A percentile compares a stretch with the other conserved stretches of the same genome.
Conservation (phyloP, 768 basidiomycete genomes). For the Suillus subalutaceus region DNA sequence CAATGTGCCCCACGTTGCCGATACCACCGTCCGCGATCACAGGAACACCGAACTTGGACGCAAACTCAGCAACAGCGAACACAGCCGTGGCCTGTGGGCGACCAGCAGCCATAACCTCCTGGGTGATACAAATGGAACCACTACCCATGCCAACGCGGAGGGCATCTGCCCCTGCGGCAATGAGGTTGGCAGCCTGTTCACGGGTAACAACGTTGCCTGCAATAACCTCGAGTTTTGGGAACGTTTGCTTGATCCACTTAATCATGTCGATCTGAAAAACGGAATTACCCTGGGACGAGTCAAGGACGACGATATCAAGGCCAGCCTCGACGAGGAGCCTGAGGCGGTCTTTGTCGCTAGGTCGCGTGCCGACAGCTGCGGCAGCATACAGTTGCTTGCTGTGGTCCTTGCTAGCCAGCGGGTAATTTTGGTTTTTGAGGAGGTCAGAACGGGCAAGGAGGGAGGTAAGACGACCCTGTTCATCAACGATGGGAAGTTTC, state of each 20-base stretch:
- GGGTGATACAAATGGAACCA: no score
- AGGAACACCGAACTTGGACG: slow-evolving; percentile 90
- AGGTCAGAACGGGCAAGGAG: slow-evolving; percentile 84
- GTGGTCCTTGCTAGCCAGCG: slow-evolving; percentile 89
- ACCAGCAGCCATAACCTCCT: no score
- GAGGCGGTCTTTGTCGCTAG: slow-evolving; percentile 84
- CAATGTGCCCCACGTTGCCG: slow-evolving; percentile 93
- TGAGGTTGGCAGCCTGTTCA: no score
- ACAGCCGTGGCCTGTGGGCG: slow-evolving; percentile 81
- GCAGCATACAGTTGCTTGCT: slow-evolving; percentile 97
- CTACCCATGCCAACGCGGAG: no score
- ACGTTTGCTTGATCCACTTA: slow-evolving; percentile 85
- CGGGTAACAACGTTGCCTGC: no score
- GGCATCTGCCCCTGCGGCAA: no score
- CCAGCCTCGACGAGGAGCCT: slow-evolving; percentile 88
- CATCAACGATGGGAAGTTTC: slow-evolving; percentile 86
- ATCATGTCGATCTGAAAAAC: slow-evolving; percentile 94
- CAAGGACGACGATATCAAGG: slow-evolving; percentile 91
- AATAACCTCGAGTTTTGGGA: slow-evolving; percentile 87
- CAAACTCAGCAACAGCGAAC: slow-evolving; percentile 62
- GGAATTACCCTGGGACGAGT: slow-evolving; percentile 97
- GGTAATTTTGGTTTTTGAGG: slow-evolving; percentile 96
- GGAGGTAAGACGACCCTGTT: slow-evolving; percentile 63
- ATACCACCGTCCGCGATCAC: slow-evolving; percentile 97
- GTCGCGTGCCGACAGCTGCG: slow-evolving; percentile 92